phyloP scores from a whole-genome alignment of 495 filamentous ascomycete genomes.

The Bombardia bombarda region DNA sequence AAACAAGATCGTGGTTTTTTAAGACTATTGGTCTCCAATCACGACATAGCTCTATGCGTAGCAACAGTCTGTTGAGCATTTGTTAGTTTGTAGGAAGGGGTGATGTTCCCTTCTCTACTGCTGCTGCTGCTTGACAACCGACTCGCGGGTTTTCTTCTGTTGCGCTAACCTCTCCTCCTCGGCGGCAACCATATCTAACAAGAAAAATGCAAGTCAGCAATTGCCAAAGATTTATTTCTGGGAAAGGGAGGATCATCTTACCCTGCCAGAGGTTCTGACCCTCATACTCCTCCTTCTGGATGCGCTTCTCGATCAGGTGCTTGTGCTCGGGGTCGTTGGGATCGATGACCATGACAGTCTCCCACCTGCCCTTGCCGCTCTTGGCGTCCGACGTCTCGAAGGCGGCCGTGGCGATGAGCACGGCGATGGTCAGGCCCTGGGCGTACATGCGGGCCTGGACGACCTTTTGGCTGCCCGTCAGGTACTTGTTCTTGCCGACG shows the following conservation, averaged over 20 bases:
- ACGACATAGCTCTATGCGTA: too few relatives aligned
- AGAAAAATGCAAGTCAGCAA: conserved; percentile 7
- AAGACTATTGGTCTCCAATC: too few relatives aligned
- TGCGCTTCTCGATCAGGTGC: conserved; percentile 62
- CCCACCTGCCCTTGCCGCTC: conserved; percentile 66
- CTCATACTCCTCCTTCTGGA: conserved; percentile 63
- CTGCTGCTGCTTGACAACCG: conserved; percentile 5
- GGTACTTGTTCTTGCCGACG: conserved; percentile 70
- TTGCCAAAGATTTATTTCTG: not conserved
- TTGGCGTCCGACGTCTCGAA: conserved; percentile 83
- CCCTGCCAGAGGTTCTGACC: conserved; percentile 85
- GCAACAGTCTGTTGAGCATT: not conserved
- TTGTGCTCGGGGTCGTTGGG: conserved; percentile 64
- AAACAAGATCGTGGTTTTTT: not conserved
- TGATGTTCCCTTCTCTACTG: conserved; percentile 4
- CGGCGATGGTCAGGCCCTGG: conserved; percentile 87
- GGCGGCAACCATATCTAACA: conserved; percentile 62
- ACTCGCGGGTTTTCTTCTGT: not conserved
- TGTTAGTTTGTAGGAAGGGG: not conserved
- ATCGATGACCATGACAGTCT: conserved; percentile 64
- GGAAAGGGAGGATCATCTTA: conserved; percentile 15
- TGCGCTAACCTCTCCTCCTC: conserved; percentile 57
- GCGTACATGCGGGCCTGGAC: conserved; percentile 97
- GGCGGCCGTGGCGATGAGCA: conserved; percentile 77
- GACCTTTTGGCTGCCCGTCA: conserved; percentile 77